Conservation (phyloP, 495 filamentous ascomycete species). For the Penicillium tannophilum region DNA sequence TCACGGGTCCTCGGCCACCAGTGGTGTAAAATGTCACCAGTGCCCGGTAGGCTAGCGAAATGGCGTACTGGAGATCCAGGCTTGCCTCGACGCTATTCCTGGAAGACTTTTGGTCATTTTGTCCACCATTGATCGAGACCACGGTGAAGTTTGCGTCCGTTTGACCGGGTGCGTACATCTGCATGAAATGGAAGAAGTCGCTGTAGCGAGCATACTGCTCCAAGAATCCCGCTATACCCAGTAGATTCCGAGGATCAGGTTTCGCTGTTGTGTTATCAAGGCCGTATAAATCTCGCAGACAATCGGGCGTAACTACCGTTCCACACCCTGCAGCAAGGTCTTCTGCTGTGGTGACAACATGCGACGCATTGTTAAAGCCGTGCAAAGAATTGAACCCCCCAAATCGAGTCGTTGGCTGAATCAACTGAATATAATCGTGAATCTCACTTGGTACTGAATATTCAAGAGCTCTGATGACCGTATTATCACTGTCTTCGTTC, state of each 20-base stretch:
- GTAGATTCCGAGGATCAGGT: conserved; percentile 43
- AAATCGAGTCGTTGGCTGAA: conserved; percentile 61
- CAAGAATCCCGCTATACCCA: conserved; percentile 72
- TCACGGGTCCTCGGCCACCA: conserved; percentile 60
- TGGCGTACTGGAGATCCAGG: conserved; percentile 71
- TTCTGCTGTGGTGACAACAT: conserved; percentile 26
- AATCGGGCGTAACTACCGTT: conserved; percentile 55
- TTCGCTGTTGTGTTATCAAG: conserved; percentile 47
- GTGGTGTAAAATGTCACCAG: conserved; percentile 66
- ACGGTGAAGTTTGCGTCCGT: conserved; percentile 62
- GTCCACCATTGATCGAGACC: conserved; percentile 60
- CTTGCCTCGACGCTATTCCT: conserved; percentile 60
- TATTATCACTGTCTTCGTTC: conserved; percentile 33
- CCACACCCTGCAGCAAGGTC: conserved; percentile 45
- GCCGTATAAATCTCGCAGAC: conserved; percentile 62
- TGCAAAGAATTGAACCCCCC: conserved; percentile 35
- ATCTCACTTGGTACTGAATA: conserved; percentile 61
- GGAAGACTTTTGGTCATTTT: conserved; percentile 49
- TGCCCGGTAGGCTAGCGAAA: conserved; percentile 60
- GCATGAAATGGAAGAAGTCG: conserved; percentile 59
- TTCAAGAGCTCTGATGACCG: conserved; percentile 53
- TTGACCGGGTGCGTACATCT: conserved; percentile 51
- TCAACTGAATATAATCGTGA: conserved; percentile 47
- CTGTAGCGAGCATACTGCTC: conserved; percentile 63
- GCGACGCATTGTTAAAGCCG: conserved; percentile 22